Evolutionary conservation across 2,329 filamentous ascomycete species (phyloP).

Genomic region (Graphiopsis chlorocephala): DNA sequence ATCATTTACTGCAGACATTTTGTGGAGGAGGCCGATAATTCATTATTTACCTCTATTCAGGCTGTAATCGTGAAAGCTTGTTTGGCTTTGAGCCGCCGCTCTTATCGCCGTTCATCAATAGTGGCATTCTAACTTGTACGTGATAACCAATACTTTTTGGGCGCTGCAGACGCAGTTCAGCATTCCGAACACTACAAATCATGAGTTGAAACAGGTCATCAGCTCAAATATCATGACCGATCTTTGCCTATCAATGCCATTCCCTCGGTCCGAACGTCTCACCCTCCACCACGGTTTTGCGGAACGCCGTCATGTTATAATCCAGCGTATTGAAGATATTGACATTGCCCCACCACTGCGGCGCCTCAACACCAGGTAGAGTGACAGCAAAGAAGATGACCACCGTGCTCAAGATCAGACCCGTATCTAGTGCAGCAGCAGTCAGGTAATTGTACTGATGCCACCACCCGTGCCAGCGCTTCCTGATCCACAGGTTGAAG

Average conservation of each 20-base stretch:
- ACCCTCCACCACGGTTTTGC: constrained; percentile 56
- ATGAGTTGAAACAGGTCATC: background rate
- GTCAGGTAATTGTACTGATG: constrained; percentile 88
- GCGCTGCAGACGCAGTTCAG: background rate
- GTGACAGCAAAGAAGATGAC: constrained; percentile 83
- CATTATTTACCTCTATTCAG: background rate
- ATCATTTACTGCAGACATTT: background rate
- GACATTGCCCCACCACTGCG: constrained; percentile 87
- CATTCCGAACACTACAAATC: background rate
- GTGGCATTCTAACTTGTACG: background rate
- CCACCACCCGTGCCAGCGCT: constrained; percentile 74
- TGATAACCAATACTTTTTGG: background rate
- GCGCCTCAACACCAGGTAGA: constrained; percentile 72
- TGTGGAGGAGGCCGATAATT: background rate
- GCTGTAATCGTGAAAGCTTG: background rate
- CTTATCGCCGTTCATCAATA: background rate
- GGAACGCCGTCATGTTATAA: constrained; percentile 24
- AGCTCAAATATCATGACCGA: background rate
- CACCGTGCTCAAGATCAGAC: constrained; percentile 76
- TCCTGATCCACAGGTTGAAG: constrained; percentile 75
- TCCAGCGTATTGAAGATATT: constrained; percentile 43
- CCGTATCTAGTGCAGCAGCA: constrained; percentile 77
- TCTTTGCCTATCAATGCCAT: constrained; percentile 22
- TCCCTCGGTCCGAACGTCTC: constrained; percentile 60
- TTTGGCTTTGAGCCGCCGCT: background rate